Conservation (phyloP, 1,284 basidiomycete genomes). For the Trametes hirsuta region DNA sequence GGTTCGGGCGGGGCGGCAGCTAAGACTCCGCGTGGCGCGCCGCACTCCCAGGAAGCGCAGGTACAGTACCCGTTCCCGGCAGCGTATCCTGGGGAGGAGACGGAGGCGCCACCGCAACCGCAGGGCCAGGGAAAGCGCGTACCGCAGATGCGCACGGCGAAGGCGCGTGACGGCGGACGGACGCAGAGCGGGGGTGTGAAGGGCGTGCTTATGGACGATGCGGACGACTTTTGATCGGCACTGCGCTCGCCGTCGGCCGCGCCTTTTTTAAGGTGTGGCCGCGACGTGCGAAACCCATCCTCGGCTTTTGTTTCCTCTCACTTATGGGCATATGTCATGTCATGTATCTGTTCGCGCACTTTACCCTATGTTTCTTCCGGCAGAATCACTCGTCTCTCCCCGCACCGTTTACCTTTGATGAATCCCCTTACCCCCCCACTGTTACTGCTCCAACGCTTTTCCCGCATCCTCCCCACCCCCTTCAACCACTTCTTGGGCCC, state of each 20-base stretch:
- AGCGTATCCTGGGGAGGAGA: conserved; percentile 45
- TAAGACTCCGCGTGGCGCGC: conserved; percentile 20
- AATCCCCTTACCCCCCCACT: background rate
- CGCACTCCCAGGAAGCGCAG: conserved; percentile 27
- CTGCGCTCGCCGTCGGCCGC: background rate
- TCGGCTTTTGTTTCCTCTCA: background rate
- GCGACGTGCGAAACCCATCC: background rate
- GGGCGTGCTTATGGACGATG: conserved; percentile 49
- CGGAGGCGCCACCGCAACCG: conserved; percentile 24
- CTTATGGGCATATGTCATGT: conserved; percentile 4
- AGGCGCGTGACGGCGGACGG: conserved; percentile 75
- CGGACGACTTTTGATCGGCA: conserved; percentile 36
- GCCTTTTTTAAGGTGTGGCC: background rate
- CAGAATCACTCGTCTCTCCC: background rate
- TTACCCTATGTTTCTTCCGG: background rate
- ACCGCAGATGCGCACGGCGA: conserved; percentile 62
- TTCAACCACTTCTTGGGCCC: background rate
- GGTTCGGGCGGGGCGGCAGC: conserved; percentile 7
- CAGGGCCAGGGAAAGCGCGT: conserved; percentile 36
- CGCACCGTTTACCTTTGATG: background rate
- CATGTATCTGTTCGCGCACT: conserved; percentile 7
- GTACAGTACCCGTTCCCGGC: conserved; percentile 65
- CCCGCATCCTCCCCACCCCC: background rate
- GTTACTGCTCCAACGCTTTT: background rate
- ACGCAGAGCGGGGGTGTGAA: conserved; percentile 82